phyloP scores from a whole-genome alignment of 371 early-diverging fungal genomes.

The Apophysomyces ossiformis region DNA sequence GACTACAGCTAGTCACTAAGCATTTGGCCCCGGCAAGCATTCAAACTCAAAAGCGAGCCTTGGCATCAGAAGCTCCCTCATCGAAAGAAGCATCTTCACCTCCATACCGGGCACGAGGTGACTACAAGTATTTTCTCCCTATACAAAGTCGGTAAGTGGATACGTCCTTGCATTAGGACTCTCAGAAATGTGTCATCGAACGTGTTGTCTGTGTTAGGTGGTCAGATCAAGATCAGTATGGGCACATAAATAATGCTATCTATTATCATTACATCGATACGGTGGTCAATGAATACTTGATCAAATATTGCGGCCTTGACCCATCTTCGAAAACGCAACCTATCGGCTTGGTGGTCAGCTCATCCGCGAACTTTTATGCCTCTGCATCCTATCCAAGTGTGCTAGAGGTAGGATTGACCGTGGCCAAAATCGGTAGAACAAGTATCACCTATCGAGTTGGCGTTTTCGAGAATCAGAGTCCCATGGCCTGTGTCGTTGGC shows the following conservation, averaged over 20 bases:
- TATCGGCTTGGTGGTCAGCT: conserved; percentile 61
- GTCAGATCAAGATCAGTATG: conserved; percentile 68
- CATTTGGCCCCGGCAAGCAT: neutral
- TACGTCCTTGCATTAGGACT: too few relatives aligned
- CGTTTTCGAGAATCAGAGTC: conserved; percentile 53
- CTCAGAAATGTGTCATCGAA: neutral
- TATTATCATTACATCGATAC: conserved; percentile 68
- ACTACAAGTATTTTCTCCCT: conserved; percentile 49
- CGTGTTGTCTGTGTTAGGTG: conserved; percentile 33
- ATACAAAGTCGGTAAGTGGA: conserved; percentile 44
- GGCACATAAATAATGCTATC: conserved; percentile 67
- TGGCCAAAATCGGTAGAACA: conserved; percentile 60
- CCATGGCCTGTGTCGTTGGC: conserved; percentile 46
- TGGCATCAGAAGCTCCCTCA: neutral
- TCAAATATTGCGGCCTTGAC: conserved; percentile 51
- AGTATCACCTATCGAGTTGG: conserved; percentile 66
- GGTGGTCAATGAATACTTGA: conserved; percentile 61
- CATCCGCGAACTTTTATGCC: conserved; percentile 52
- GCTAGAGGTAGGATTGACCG: conserved; percentile 57
- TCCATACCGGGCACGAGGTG: conserved; percentile 23
- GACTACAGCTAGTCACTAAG: neutral
- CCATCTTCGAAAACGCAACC: conserved; percentile 41
- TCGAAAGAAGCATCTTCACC: neutral
- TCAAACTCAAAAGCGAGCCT: neutral
- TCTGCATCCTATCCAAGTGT: conserved; percentile 60